Percentiles rank a stretch among this genome's conserved stretches.
These are phyloP conservation scores for Erodium texanum DNA, from an alignment of 441 rosid species.

Conservation along the genomic window DNA sequence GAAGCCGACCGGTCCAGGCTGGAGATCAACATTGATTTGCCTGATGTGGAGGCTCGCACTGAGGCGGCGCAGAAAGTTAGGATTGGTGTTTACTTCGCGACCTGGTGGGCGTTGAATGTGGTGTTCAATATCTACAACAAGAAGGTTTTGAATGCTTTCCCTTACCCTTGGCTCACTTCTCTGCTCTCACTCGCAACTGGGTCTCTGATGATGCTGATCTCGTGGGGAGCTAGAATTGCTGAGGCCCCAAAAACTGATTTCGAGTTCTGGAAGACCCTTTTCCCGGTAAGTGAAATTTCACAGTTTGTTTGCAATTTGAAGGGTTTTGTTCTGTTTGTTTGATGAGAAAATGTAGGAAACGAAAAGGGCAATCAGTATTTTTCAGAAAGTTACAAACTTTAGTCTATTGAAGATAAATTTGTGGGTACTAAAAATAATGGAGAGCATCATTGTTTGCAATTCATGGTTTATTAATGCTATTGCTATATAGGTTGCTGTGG, in stretches of 20 bases:
- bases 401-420: too few relatives aligned
- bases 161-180: slow-evolving; percentile 43
- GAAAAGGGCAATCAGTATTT: not conserved
- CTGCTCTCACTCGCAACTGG: slow-evolving; percentile 21
- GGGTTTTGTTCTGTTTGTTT: not conserved
- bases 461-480: not conserved
- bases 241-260: slow-evolving; percentile 22
- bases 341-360: not conserved
- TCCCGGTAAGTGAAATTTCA: slow-evolving; percentile 13
- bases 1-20: slow-evolving; percentile 53
- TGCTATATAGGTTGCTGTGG: slow-evolving; percentile 67
- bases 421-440: too few relatives aligned
- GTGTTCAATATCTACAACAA: slow-evolving; percentile 53
- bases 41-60: slow-evolving; percentile 14
- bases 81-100: slow-evolving; percentile 42
- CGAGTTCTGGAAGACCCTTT: slow-evolving; percentile 23
- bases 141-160: slow-evolving; percentile 54
- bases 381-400: not conserved
- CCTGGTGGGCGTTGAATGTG: slow-evolving; percentile 59
- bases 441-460: too few relatives aligned
- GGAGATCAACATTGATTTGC: slow-evolving; percentile 37
- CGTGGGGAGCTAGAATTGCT: slow-evolving; percentile 22
- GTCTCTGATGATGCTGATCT: slow-evolving; percentile 22
- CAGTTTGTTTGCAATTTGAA: not conserved
- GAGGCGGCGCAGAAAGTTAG: slow-evolving; percentile 37